These are phyloP conservation scores for Narthecium ossifragum DNA, from an alignment of 106 monocot species.

Conservation along the genomic window DNA sequence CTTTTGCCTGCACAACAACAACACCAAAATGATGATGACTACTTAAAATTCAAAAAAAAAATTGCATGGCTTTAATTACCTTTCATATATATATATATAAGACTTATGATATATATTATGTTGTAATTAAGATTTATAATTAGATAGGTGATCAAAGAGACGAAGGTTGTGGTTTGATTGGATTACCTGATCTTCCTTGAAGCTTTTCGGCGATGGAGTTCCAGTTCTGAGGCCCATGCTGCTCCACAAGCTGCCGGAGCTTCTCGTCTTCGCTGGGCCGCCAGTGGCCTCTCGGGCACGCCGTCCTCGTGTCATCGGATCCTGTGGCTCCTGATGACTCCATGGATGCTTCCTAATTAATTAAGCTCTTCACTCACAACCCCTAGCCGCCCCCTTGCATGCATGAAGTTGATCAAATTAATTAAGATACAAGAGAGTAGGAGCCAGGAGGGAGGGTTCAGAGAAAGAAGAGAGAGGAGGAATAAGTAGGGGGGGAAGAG, in stretches of 20 bases:
- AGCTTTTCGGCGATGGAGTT: conserved; percentile 80
- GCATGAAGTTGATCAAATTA: not conserved
- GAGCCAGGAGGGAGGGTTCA: not conserved
- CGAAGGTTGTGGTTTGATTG: no score
- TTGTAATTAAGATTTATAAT: not conserved
- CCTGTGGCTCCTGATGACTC: conserved; percentile 4
- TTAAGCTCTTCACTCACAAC: no score
- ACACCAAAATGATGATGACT: not conserved
- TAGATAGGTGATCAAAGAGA: not conserved
- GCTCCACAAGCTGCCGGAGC: conserved; percentile 50
- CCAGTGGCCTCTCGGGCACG: conserved; percentile 72
- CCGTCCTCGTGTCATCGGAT: conserved; percentile 10
- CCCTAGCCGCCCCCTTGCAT: no score
- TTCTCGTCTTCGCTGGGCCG: conserved; percentile 76
- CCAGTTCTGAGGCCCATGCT: conserved; percentile 87
- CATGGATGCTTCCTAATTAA: no score
- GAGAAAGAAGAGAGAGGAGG: not conserved
- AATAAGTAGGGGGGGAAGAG: not conserved
- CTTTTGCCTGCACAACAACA: conserved; percentile 54
- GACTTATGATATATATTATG: not conserved
- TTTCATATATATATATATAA: not conserved
- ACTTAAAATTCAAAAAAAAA: not conserved
- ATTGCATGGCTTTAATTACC: not conserved
- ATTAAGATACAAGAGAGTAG: not conserved
- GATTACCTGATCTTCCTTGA: conserved; percentile 84